Conservation (phyloP, 75 land plant species). For the Ceratopteris richardii region DNA sequence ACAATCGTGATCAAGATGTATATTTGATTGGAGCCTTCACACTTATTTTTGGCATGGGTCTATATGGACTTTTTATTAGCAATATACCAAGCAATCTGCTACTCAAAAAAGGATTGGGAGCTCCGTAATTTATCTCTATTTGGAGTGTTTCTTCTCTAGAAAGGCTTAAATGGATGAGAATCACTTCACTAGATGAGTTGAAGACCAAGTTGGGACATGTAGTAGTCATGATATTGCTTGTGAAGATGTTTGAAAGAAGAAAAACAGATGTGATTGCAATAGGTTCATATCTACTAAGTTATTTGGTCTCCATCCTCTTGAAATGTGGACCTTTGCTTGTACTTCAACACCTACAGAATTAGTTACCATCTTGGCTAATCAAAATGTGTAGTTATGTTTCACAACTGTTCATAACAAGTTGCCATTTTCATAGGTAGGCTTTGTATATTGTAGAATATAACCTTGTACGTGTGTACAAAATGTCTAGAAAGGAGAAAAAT, state of each 20-base stretch:
- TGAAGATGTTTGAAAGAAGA: conserved; percentile 96
- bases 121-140: conserved; percentile 65
- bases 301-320: conserved; percentile 71
- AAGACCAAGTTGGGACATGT: conserved; percentile 97
- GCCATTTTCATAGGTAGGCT: no score
- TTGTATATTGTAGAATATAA: no score
- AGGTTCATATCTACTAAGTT: conserved; percentile 74
- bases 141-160: conserved; percentile 84
- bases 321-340: conserved; percentile 79
- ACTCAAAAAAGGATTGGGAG: conserved; percentile 40
- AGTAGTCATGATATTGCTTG: conserved; percentile 91
- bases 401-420: no score
- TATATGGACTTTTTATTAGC: no score
- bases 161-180: conserved; percentile 90
- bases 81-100: conserved; percentile 49
- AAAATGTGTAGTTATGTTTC: no score
- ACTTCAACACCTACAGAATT: conserved; percentile 64
- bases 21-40: conserved; percentile 92
- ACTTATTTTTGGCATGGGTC: no score
- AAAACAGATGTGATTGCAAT: conserved; percentile 71
- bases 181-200: conserved; percentile 78
- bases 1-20: no score
- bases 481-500: no score
- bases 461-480: no score
- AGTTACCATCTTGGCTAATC: no score